Evolutionary conservation across 1,139 yeast genomes (phyloP).

Genomic region (Kodamaea suecica): DNA sequence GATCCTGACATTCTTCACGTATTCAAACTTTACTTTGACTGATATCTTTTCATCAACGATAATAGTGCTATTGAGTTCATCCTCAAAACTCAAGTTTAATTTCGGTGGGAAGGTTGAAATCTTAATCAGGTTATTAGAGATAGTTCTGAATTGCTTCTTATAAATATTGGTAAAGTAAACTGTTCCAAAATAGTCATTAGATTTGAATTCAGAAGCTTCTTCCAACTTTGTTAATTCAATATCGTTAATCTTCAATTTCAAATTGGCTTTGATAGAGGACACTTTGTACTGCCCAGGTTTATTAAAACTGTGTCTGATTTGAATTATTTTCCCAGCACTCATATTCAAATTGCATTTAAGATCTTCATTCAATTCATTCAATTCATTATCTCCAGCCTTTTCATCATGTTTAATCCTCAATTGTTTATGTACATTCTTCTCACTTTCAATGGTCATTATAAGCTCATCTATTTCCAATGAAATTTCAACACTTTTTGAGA

Average conservation of each 20-base stretch:
- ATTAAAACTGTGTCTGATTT: constrained; percentile 22
- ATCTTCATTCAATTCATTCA: constrained; percentile 2
- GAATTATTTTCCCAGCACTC: constrained; percentile 17
- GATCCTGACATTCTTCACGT: constrained; percentile 17
- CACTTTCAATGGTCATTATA: background rate
- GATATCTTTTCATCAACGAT: constrained; percentile 31
- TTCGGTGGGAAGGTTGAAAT: constrained; percentile 9
- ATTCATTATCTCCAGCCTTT: background rate
- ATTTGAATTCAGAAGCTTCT: constrained; percentile 1
- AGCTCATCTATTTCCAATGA: constrained; percentile 11
- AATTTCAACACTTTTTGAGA: constrained; percentile 13
- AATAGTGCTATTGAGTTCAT: constrained; percentile 10
- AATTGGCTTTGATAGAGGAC: constrained; percentile 13
- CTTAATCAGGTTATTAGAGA: constrained; percentile 5
- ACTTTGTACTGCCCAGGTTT: constrained; percentile 26
- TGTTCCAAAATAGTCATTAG: constrained; percentile 4
- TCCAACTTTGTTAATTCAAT: background rate
- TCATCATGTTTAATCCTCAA: constrained; percentile 7
- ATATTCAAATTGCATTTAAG: constrained; percentile 1
- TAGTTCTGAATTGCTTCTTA: constrained; percentile 4
- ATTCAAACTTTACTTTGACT: constrained; percentile 21
- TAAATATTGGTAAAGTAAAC: constrained; percentile 1
- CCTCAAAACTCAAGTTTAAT: constrained; percentile 7
- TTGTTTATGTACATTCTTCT: constrained; percentile 8
- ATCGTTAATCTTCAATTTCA: constrained; percentile 3